Base-by-base conservation (phyloP, 2,329 filamentous ascomycete genomes). In the Diaporthe batatas region DNA sequence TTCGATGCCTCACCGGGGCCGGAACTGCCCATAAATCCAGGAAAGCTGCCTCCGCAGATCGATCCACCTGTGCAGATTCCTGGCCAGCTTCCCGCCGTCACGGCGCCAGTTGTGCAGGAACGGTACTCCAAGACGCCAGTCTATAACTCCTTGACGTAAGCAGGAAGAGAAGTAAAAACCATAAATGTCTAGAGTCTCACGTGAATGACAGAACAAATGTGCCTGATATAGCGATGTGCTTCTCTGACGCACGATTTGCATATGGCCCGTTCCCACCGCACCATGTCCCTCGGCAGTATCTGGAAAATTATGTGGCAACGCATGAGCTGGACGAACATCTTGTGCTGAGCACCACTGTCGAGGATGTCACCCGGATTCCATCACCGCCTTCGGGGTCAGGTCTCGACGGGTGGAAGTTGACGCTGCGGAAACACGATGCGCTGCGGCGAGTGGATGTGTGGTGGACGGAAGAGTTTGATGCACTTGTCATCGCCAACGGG, bases 201-300 rank as follows among this genome's bases (percentile, higher is more conserved):
- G 1, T 4, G 10, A 3, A 10, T 11, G 6, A 18, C 49, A 84
- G 87, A 1, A 90, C 88, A 1, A 90, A 90, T 64, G 87, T 90
- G 0, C 88, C 88, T 0, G 84, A 86, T 51, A 85, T 89, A 44
- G 87, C 86, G 29, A 90, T 89, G 88, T 84, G 81, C 6, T 89
- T 89, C 75, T 89, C 87, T 0, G 88, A 90, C 72, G 59, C 80
- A 0, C 81, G 81, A 0, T 90, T 90, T 74, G 80, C 88, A 0
- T 89, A 89, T 71, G 88, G 87, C 0, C 87, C 88, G 0, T 90
- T 90, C 75, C 85, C 84, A 16, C 88, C 88, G 0, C 88, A 90
- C 75, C 83, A 86, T 73, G 79, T 90, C 0, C 85, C 89, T 0
- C 84, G 85, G 2, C 87, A 89, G 75, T 90, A 90, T 71, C 83